These are phyloP conservation scores for Typha latifolia DNA, from an alignment of 176 grass and related monocot genomes.

Conservation along the genomic window DNA sequence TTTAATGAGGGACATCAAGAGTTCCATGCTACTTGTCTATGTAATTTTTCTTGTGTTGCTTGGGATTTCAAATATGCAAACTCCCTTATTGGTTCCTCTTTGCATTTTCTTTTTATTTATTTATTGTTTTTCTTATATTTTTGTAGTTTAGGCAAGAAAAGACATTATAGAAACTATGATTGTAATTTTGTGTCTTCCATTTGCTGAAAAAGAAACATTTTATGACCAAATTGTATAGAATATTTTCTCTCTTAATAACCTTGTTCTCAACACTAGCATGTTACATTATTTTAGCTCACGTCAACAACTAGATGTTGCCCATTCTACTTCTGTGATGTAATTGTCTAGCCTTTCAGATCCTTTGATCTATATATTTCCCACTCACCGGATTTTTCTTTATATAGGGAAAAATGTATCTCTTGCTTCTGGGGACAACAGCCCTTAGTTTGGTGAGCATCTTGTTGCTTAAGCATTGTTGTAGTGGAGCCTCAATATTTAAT, in stretches of 20 bases:
- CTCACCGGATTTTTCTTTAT: conserved; percentile 2
- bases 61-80: too few species aligned
- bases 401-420: conserved; percentile 95
- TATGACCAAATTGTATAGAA: background rate
- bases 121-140: conserved; percentile 5
- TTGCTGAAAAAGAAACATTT: background rate
- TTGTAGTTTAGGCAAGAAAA: background rate
- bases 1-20: too few species aligned
- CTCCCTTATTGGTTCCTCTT: too few species aligned
- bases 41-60: too few species aligned
- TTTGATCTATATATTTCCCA: background rate
- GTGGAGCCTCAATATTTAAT: conserved; percentile 15
- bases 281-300: too few species aligned
- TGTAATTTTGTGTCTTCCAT: background rate
- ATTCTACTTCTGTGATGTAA: background rate
- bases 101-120: conserved; percentile 10
- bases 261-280: background rate
- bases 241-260: background rate
- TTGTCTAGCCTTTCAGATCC: background rate
- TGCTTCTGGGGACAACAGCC: conserved; percentile 92
- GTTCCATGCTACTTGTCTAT: too few species aligned
- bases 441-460: conserved; percentile 79
- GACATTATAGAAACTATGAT: background rate
- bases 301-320: background rate
- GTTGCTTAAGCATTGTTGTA: background rate